Percentiles rank a stretch among this genome's conserved stretches.
These are phyloP conservation scores for Claviceps purpurea DNA, from an alignment of 2,329 filamentous ascomycete species.

Conservation along the genomic window DNA sequence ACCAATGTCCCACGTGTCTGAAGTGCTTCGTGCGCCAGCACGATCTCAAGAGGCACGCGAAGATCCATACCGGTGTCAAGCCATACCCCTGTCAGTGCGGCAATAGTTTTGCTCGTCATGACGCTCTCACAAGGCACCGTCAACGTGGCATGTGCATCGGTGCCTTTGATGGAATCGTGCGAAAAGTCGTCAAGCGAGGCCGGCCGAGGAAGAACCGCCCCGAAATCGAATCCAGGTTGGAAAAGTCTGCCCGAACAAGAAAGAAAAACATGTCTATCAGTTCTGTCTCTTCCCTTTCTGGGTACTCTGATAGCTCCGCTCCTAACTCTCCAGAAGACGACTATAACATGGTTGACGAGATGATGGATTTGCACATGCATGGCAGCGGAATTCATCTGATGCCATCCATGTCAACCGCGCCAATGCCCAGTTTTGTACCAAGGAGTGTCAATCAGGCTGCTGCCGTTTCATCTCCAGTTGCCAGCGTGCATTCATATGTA, in stretches of 20 bases:
- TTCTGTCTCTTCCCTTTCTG: slow-evolving; percentile 41
- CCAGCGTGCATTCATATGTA: slow-evolving; percentile 28
- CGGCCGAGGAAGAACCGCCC: slow-evolving; percentile 49
- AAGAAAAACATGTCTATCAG: slow-evolving; percentile 39
- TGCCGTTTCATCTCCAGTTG: slow-evolving; percentile 26
- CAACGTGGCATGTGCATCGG: slow-evolving; percentile 96
- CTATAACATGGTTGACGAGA: slow-evolving; percentile 33
- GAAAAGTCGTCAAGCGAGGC: slow-evolving; percentile 48
- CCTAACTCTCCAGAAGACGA: slow-evolving; percentile 39
- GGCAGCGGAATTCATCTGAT: slow-evolving; percentile 13
- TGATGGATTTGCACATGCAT: slow-evolving; percentile 29
- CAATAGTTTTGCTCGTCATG: slow-evolving; percentile 87
- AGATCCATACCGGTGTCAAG: slow-evolving; percentile 94
- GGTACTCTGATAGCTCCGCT: slow-evolving; percentile 42
- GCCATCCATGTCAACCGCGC: slow-evolving; percentile 32
- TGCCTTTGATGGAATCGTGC: slow-evolving; percentile 67
- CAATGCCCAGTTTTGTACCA: slow-evolving; percentile 22
- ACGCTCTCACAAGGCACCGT: slow-evolving; percentile 84
- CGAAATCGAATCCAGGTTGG: slow-evolving; percentile 40
- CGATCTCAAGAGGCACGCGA: slow-evolving; percentile 91
- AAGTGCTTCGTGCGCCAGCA: slow-evolving; percentile 97
- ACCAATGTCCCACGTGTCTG: slow-evolving; percentile 80
- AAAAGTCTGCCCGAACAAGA: slow-evolving; percentile 42
- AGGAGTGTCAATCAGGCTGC: slow-evolving; percentile 20
- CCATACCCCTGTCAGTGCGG: slow-evolving; percentile 91